phyloP scores from a whole-genome alignment of 805 yeast species.

The Jamesozyma hellenica region DNA sequence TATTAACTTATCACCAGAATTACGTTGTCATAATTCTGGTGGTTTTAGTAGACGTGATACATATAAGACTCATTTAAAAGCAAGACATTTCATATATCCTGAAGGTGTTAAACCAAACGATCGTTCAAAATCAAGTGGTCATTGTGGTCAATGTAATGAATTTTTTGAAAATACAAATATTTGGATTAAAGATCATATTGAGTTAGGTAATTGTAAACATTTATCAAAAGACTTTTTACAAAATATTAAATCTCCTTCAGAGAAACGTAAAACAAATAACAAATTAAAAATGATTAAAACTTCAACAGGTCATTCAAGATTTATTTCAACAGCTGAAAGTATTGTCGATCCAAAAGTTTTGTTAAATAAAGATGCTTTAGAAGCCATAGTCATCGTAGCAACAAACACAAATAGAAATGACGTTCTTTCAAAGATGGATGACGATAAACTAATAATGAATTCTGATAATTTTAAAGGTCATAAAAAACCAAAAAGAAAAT shows the following conservation, averaged over 20 bases:
- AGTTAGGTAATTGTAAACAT: slow-evolving; percentile 57
- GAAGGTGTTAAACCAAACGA: slow-evolving; percentile 67
- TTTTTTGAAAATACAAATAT: slow-evolving; percentile 49
- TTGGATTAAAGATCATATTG: slow-evolving; percentile 83
- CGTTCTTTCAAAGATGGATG: slow-evolving; percentile 19
- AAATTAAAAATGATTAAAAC: slow-evolving; percentile 25
- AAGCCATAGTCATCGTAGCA: slow-evolving; percentile 28
- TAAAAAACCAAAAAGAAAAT: slow-evolving; percentile 14
- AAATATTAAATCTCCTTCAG: slow-evolving; percentile 18
- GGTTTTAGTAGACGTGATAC: slow-evolving; percentile 91
- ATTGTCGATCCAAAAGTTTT: slow-evolving; percentile 28
- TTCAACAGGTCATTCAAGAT: slow-evolving; percentile 28
- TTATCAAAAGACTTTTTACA: slow-evolving; percentile 30
- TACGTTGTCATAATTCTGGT: slow-evolving; percentile 38
- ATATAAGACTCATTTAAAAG: slow-evolving; percentile 81
- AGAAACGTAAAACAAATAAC: slow-evolving; percentile 15
- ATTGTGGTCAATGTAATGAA: slow-evolving; percentile 72
- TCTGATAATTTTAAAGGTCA: slow-evolving; percentile 20
- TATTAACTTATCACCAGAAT: slow-evolving; percentile 20
- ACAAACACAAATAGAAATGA: slow-evolving; percentile 17
- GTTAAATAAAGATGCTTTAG: slow-evolving; percentile 27
- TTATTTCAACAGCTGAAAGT: slow-evolving; percentile 28
- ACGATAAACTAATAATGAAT: slow-evolving; percentile 23
- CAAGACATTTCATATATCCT: slow-evolving; percentile 81
- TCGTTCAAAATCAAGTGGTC: slow-evolving; percentile 57